Percentiles rank a stretch among this genome's conserved stretches.
phyloP scores from a whole-genome alignment of 805 yeast genomes.

The Candida silvatica region DNA sequence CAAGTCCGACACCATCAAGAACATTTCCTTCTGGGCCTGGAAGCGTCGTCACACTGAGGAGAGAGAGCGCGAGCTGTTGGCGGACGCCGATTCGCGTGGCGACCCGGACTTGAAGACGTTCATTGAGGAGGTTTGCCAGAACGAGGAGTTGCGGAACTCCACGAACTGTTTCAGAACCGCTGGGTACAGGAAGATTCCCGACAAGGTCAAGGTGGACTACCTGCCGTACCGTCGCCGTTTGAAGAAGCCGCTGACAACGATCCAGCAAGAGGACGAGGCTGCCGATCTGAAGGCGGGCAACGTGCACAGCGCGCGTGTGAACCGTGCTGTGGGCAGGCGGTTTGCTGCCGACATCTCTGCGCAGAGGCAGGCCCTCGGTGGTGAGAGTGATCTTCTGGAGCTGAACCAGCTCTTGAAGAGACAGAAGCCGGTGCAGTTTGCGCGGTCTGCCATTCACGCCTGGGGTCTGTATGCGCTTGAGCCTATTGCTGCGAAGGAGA shows the following conservation, averaged over 20 bases:
- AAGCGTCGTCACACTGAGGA: slow-evolving; percentile 24
- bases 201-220: slow-evolving; percentile 63
- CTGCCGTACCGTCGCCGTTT: slow-evolving; percentile 72
- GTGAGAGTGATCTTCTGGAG: slow-evolving; percentile 73
- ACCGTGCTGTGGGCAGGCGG: slow-evolving; percentile 79
- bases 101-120: slow-evolving; percentile 20
- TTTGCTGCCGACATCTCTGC: slow-evolving; percentile 85
- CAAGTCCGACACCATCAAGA: slow-evolving; percentile 15
- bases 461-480: slow-evolving; percentile 98
- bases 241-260: slow-evolving; percentile 64
- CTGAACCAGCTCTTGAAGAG: slow-evolving; percentile 84
- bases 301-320: slow-evolving; percentile 69
- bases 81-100: slow-evolving; percentile 11
- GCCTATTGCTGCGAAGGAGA: slow-evolving; percentile 91
- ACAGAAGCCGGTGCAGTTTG: slow-evolving; percentile 92
- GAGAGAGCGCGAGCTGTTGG: slow-evolving; percentile 22
- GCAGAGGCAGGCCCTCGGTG: slow-evolving; percentile 66
- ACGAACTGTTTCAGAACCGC: slow-evolving; percentile 64
- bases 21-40: slow-evolving; percentile 62
- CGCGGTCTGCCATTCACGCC: slow-evolving; percentile 92
- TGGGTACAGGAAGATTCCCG: slow-evolving; percentile 68
- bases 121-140: slow-evolving; percentile 19
- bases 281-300: slow-evolving; percentile 21
- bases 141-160: slow-evolving; percentile 26
- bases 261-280: slow-evolving; percentile 44